phyloP scores from a whole-genome alignment of 2,329 filamentous ascomycete genomes.

The Aspergillus ochraceoroseus region DNA sequence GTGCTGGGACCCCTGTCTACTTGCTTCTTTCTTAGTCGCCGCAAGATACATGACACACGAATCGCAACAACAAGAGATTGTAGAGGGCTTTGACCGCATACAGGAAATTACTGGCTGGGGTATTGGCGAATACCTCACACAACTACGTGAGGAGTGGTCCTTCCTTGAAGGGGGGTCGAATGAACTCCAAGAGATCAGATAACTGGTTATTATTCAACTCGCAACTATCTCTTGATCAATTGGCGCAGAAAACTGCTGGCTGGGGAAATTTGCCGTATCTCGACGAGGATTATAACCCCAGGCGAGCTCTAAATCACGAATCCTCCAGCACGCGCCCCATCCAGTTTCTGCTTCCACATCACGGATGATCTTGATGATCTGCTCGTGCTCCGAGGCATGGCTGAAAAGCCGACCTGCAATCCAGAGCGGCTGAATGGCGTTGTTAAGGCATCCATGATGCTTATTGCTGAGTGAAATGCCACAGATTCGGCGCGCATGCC shows the following conservation, averaged over 20 bases:
- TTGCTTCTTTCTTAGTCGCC: slow-evolving; percentile 46
- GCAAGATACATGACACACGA: slow-evolving; percentile 48
- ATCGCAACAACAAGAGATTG: slow-evolving; percentile 45
- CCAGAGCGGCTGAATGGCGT: slow-evolving; percentile 56
- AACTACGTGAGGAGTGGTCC: slow-evolving; percentile 24
- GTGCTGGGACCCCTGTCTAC: slow-evolving; percentile 48
- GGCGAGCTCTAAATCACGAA: slow-evolving; percentile 47
- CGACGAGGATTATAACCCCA: slow-evolving; percentile 28
- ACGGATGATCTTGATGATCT: slow-evolving; percentile 40
- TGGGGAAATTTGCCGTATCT: slow-evolving; percentile 3
- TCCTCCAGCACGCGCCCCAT: slow-evolving; percentile 53
- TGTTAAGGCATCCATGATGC: slow-evolving; percentile 54
- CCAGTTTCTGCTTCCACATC: slow-evolving; percentile 51
- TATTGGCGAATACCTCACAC: slow-evolving; percentile 17
- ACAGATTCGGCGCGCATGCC: slow-evolving; percentile 54
- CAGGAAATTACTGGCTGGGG: slow-evolving; percentile 44
- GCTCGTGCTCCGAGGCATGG: slow-evolving; percentile 44
- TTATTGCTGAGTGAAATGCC: slow-evolving; percentile 55
- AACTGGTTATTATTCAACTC: not conserved
- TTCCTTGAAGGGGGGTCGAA: slow-evolving; percentile 22
- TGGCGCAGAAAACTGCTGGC: not conserved
- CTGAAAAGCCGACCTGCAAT: slow-evolving; percentile 53
- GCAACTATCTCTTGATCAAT: slow-evolving; percentile 2
- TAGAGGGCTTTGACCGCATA: slow-evolving; percentile 40
- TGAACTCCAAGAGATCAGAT: not conserved